These are phyloP conservation scores for Solanum chacoense DNA, from an alignment of 305 asterid genomes.

Conservation along the genomic window DNA sequence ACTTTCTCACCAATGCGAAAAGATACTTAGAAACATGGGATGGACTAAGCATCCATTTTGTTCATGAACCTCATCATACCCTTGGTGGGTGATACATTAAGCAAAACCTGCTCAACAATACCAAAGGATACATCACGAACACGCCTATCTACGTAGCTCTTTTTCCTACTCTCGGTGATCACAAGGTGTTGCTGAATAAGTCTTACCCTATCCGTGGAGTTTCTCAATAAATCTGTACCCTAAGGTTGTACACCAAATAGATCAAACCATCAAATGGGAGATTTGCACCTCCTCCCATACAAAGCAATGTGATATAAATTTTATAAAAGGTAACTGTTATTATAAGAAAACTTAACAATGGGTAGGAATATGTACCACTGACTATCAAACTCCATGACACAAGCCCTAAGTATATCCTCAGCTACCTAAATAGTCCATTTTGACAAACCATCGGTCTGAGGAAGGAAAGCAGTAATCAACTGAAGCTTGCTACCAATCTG, in stretches of 20 bases:
- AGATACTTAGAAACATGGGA: not conserved
- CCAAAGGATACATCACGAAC: not conserved
- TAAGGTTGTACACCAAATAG: not conserved
- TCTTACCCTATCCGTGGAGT: not conserved
- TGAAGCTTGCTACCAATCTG: not conserved
- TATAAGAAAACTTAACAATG: not conserved
- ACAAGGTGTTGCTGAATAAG: not conserved
- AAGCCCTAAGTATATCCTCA: no score
- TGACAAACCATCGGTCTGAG: not conserved
- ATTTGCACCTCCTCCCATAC: not conserved
- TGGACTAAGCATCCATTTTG: not conserved
- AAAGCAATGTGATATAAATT: not conserved
- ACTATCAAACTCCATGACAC: not conserved
- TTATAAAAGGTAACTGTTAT: no score
- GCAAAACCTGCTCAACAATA: not conserved
- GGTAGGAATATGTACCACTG: not conserved
- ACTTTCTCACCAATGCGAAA: not conserved
- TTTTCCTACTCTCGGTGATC: not conserved
- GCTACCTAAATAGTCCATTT: no score
- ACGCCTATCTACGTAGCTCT: not conserved
- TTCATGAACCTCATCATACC: not conserved
- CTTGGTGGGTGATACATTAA: not conserved
- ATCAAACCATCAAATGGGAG: not conserved
- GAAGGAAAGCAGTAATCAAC: not conserved
- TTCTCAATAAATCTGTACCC: not conserved